Evolutionary conservation across 345 rosid species (phyloP).

Genomic region (Hypericum perforatum): DNA sequence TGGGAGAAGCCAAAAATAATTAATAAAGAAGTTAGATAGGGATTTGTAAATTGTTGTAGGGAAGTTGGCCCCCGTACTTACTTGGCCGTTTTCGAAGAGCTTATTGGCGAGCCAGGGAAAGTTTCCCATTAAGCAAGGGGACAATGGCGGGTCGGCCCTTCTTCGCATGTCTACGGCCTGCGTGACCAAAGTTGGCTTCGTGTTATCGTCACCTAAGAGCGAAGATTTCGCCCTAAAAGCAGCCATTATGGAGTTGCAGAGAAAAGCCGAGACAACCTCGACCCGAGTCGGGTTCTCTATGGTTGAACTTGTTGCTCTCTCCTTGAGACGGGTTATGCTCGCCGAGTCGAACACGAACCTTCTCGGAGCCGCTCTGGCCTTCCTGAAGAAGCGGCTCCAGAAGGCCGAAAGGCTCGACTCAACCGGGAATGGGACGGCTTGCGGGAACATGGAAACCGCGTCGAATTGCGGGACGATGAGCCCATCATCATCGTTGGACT

Average conservation of each 20-base stretch:
- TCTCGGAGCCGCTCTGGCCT: slow-evolving; percentile 16
- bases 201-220: neutral
- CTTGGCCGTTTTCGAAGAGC: slow-evolving; percentile 1
- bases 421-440: neutral
- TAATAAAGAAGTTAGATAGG: too few species aligned
- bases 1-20: too few species aligned
- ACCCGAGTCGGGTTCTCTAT: slow-evolving; percentile 35
- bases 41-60: too few species aligned
- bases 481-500: slow-evolving; percentile 1
- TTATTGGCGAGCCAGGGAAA: slow-evolving; percentile 22
- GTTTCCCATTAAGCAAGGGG: slow-evolving; percentile 34
- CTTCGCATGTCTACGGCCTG: slow-evolving; percentile 31
- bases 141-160: slow-evolving; percentile 15
- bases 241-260: slow-evolving; percentile 29
- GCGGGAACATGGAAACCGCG: slow-evolving; percentile 25
- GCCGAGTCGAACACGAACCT: slow-evolving; percentile 38
- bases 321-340: slow-evolving; percentile 25
- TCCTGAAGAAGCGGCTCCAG: slow-evolving; percentile 3
- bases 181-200: slow-evolving; percentile 25
- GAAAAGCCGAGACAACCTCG: slow-evolving; percentile 41
- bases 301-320: slow-evolving; percentile 18
- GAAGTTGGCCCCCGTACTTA: too few species aligned
- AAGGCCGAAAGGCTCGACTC: neutral
- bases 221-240: slow-evolving; percentile 15
- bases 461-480: slow-evolving; percentile 20